Percentiles rank a stretch among this genome's conserved stretches.
Conservation (phyloP, 148 eudicot species). For the Fagopyrum tataricum region DNA sequence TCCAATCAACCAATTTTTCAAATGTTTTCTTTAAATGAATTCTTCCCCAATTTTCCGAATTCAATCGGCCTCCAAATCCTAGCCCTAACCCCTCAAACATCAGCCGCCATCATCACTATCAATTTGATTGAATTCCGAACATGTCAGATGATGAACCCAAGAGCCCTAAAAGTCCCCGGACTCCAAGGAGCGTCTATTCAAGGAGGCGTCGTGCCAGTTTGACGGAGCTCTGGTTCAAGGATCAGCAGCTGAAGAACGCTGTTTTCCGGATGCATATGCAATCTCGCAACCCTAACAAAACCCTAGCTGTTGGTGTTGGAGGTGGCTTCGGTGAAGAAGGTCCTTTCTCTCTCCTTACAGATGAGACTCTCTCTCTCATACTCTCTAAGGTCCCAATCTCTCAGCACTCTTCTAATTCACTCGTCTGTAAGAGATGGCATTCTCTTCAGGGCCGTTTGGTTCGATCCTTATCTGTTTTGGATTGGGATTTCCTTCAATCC, state of each 20-base stretch:
- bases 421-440: conserved; percentile 73
- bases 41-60: background rate
- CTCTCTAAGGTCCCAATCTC: conserved; percentile 41
- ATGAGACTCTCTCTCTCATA: conserved; percentile 39
- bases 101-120: background rate
- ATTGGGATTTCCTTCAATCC: conserved; percentile 76
- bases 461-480: conserved; percentile 33
- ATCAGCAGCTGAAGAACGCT: conserved; percentile 40
- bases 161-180: conserved; percentile 14
- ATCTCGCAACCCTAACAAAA: conserved; percentile 29
- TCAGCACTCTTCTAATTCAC: conserved; percentile 35
- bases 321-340: conserved; percentile 18
- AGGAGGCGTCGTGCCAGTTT: conserved; percentile 31
- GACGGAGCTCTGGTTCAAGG: conserved; percentile 42
- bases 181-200: conserved; percentile 4
- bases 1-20: background rate
- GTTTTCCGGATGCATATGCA: conserved; percentile 37
- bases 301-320: conserved; percentile 21
- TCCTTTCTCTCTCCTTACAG: conserved; percentile 38
- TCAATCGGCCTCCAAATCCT: conserved; percentile 22
- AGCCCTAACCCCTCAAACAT: conserved; percentile 16
- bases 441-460: conserved; percentile 45
- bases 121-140: background rate
- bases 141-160: conserved; percentile 23
- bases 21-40: background rate